A percentile compares a stretch with the other conserved stretches of the same genome.
phyloP scores from a whole-genome alignment of 2,329 filamentous ascomycete genomes.

The Stromatinia cepivora region DNA sequence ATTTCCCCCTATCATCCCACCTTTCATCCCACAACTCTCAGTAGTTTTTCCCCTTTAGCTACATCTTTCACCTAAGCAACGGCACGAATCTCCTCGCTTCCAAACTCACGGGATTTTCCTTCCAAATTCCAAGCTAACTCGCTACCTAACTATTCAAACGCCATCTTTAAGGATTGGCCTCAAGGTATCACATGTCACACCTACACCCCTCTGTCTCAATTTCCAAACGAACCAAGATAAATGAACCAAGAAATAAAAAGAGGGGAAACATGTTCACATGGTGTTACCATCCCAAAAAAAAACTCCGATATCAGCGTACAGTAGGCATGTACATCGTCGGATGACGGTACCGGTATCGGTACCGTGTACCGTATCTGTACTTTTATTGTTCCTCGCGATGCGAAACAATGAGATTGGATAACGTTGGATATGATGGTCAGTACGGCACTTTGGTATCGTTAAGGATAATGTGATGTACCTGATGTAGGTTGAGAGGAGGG shows the following conservation, averaged over 20 bases:
- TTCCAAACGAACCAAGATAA: not conserved
- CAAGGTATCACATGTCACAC: not conserved
- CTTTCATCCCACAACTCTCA: not conserved
- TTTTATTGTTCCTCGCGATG: too few relatives aligned
- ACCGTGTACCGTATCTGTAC: not conserved
- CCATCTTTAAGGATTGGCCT: not conserved
- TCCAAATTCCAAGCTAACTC: too few relatives aligned
- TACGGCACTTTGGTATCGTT: too few relatives aligned
- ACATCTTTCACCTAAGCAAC: not conserved
- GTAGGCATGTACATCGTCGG: not conserved
- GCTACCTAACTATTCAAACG: not conserved
- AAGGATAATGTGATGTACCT: not conserved
- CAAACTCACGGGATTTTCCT: not conserved
- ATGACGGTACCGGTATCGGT: not conserved
- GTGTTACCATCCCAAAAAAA: not conserved
- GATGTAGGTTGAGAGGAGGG: not conserved
- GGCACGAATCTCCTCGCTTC: not conserved
- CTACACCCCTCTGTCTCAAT: not conserved
- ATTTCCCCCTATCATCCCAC: not conserved
- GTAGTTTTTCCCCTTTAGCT: not conserved
- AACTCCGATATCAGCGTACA: not conserved
- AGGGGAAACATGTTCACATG: not conserved
- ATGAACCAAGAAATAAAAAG: not conserved
- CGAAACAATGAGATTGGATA: too few relatives aligned
- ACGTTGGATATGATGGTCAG: not conserved